phyloP scores from a whole-genome alignment of 2,329 filamentous ascomycete species.

The Chrysoporthe cubensis region DNA sequence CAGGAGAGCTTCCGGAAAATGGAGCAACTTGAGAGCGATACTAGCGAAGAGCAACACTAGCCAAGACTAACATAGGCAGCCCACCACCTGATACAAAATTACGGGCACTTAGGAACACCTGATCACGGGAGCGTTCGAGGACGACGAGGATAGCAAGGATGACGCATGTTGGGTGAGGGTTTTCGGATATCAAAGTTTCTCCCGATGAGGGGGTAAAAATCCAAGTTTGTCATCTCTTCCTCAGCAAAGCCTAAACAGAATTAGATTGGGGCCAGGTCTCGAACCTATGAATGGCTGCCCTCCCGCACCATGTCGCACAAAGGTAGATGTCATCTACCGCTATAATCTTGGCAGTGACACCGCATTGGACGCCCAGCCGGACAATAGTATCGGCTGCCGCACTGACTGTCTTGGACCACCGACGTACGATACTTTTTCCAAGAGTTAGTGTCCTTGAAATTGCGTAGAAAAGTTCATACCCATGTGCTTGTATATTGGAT shows the following conservation, averaged over 20 bases:
- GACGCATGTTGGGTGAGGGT: neutral
- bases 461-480: neutral
- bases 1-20: too few relatives aligned
- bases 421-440: neutral
- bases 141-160: too few relatives aligned
- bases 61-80: too few relatives aligned
- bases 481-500: neutral
- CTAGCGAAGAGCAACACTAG: too few relatives aligned
- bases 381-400: neutral
- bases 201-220: neutral
- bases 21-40: too few relatives aligned
- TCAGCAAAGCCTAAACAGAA: neutral
- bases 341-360: neutral
- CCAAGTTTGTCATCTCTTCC: neutral
- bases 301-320: neutral
- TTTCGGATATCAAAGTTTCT: neutral
- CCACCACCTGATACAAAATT: too few relatives aligned
- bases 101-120: too few relatives aligned
- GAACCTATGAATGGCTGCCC: neutral
- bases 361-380: neutral
- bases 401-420: neutral
- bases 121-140: too few relatives aligned
- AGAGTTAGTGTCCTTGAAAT: too few relatives aligned
- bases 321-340: neutral
- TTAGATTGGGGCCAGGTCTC: neutral